A percentile compares a stretch with the other conserved stretches of the same genome.
phyloP scores from a whole-genome alignment of 345 rosid species.

The Crucihimalaya himalaica region DNA sequence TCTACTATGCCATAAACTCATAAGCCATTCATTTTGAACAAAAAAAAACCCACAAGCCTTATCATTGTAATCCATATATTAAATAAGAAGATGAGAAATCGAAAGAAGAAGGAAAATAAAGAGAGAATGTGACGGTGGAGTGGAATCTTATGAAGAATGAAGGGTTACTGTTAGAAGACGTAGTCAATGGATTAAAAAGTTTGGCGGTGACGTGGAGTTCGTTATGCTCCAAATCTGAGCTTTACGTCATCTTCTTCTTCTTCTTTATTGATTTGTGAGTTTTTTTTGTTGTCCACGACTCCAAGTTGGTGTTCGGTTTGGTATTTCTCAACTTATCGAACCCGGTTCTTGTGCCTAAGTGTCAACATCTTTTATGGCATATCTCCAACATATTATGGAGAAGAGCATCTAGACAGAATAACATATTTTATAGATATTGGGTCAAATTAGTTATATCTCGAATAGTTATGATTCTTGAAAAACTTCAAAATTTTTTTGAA shows the following conservation, averaged over 20 bases:
- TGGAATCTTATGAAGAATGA: conserved; percentile 18
- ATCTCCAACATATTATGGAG: not conserved
- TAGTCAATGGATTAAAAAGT: conserved; percentile 12
- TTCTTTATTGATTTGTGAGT: not conserved
- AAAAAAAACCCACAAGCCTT: too few relatives aligned
- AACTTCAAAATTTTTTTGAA: not conserved
- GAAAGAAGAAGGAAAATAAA: not conserved
- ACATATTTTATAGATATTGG: not conserved
- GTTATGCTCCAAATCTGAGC: conserved; percentile 30
- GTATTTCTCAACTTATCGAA: conserved; percentile 18
- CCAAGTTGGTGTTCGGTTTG: conserved; percentile 30
- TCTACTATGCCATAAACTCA: not conserved
- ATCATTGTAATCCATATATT: too few relatives aligned
- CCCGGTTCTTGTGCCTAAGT: conserved; percentile 19
- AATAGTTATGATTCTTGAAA: not conserved
- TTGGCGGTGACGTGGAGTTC: conserved; percentile 37
- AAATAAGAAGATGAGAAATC: not conserved
- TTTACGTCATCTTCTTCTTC: conserved; percentile 12
- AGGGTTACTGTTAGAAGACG: conserved; percentile 23
- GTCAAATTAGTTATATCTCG: not conserved
- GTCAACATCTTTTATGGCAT: conserved; percentile 12
- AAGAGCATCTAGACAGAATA: not conserved
- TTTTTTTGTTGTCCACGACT: not conserved
- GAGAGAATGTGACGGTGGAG: conserved; percentile 9
- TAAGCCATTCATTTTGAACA: too few relatives aligned